These are phyloP conservation scores for Rhynchosporium secalis DNA, from an alignment of 2,329 filamentous ascomycete species.

Conservation along the genomic window DNA sequence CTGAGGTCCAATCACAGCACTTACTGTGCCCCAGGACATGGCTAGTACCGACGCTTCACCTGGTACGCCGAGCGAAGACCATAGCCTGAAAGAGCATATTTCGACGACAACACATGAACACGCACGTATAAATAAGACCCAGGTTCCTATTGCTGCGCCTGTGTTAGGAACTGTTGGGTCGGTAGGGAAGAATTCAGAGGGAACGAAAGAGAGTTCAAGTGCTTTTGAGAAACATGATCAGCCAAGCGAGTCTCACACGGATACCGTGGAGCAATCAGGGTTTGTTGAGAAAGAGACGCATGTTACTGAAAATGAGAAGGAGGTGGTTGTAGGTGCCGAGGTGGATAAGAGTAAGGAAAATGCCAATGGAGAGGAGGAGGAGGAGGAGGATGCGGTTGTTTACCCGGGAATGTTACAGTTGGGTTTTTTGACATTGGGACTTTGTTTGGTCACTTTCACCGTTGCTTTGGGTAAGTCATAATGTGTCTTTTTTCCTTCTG, in stretches of 20 bases:
- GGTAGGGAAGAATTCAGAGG: conserved; percentile 22
- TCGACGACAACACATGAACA: conserved; percentile 20
- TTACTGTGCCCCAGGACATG: conserved; percentile 18
- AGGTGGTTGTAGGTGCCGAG: neutral
- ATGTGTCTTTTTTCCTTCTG: neutral
- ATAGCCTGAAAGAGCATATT: conserved; percentile 26
- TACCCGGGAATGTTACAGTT: conserved; percentile 36
- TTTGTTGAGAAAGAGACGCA: conserved; percentile 13
- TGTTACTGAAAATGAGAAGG: neutral
- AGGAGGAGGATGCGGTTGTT: conserved; percentile 27
- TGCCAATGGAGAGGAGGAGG: conserved; percentile 21
- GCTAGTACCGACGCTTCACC: conserved; percentile 22
- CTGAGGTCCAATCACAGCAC: conserved; percentile 24
- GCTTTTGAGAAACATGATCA: conserved; percentile 18
- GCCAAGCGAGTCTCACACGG: neutral
- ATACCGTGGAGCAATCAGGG: neutral
- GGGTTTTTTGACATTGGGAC: conserved; percentile 47
- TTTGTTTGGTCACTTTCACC: conserved; percentile 50
- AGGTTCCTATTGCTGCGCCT: conserved; percentile 21
- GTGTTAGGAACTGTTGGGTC: conserved; percentile 20
- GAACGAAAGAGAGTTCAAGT: conserved; percentile 21
- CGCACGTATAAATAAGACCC: conserved; percentile 10
- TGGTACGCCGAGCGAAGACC: conserved; percentile 7
- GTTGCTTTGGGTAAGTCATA: conserved; percentile 44
- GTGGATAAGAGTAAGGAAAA: conserved; percentile 11